Percentiles rank a stretch among this genome's conserved stretches.
These are phyloP conservation scores for Microcyclosporella mali DNA, from an alignment of 2,329 filamentous ascomycete genomes.

Conservation along the genomic window DNA sequence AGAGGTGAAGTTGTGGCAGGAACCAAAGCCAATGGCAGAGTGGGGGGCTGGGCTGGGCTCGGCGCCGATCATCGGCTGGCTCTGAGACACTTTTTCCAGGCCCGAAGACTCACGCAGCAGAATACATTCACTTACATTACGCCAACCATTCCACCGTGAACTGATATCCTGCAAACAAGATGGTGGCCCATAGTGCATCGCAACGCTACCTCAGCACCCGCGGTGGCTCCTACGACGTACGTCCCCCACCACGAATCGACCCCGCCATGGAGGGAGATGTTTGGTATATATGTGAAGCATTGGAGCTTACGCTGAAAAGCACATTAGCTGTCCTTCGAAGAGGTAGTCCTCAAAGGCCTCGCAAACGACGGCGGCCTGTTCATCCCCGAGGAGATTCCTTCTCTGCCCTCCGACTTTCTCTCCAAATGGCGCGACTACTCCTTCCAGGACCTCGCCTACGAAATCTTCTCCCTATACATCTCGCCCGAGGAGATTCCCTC, in stretches of 20 bases:
- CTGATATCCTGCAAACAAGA: constrained; percentile 5
- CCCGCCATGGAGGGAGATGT: neutral
- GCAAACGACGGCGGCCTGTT: constrained; percentile 83
- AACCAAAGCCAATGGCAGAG: too few relatives aligned
- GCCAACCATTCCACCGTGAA: too few relatives aligned
- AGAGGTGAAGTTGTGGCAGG: too few relatives aligned
- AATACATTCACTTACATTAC: too few relatives aligned
- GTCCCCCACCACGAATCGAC: constrained; percentile 20
- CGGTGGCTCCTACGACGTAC: constrained; percentile 57
- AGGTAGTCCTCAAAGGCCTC: constrained; percentile 82
- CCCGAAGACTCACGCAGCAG: too few relatives aligned
- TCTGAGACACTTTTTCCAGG: too few relatives aligned
- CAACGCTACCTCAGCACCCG: constrained; percentile 59
- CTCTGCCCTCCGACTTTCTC: constrained; percentile 57
- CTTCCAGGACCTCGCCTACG: constrained; percentile 74
- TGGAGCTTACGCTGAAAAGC: constrained; percentile 29
- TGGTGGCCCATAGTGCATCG: constrained; percentile 44
- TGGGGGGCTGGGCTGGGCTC: too few relatives aligned
- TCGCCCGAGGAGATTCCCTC: constrained; percentile 74
- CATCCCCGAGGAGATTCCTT: constrained; percentile 76
- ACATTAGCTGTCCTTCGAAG: constrained; percentile 74
- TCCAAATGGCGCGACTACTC: constrained; percentile 68
- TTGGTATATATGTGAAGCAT: constrained; percentile 5
- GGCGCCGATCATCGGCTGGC: too few relatives aligned
- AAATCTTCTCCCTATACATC: constrained; percentile 84